Evolutionary conservation across 768 basidiomycete genomes (phyloP).

Genomic region (Pleurotus eryngii): DNA sequence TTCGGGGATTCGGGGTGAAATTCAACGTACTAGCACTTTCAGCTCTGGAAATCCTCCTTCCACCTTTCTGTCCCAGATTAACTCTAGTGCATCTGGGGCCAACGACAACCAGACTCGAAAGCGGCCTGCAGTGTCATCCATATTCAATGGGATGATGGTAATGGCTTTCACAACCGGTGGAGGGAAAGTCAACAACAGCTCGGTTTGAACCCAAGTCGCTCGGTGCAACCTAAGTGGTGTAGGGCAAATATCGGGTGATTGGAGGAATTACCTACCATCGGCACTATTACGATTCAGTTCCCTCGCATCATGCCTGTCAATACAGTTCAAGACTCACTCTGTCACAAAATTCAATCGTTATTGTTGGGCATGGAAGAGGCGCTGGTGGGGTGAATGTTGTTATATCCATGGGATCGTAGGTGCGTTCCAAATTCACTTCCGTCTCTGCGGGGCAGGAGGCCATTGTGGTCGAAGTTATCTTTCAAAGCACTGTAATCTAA

Average conservation of each 20-base stretch:
- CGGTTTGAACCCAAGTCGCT: slow-evolving; percentile 92
- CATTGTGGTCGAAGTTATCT: neutral
- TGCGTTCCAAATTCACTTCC: neutral
- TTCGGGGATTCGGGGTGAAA: neutral
- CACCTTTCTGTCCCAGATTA: slow-evolving; percentile 88
- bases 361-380: slow-evolving; percentile 35
- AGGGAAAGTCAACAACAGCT: slow-evolving; percentile 88
- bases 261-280: slow-evolving; percentile 57
- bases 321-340: slow-evolving; percentile 51
- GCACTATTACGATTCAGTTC: slow-evolving; percentile 43
- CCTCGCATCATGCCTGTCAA: neutral
- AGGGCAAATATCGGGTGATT: slow-evolving; percentile 1
- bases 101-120: slow-evolving; percentile 85
- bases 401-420: slow-evolving; percentile 32
- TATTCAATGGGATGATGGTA: slow-evolving; percentile 68
- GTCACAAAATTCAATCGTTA: slow-evolving; percentile 93
- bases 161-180: slow-evolving; percentile 68
- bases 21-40: slow-evolving; percentile 64
- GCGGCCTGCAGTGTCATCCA: slow-evolving; percentile 82
- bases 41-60: slow-evolving; percentile 93
- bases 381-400: slow-evolving; percentile 56
- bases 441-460: neutral
- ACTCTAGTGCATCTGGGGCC: slow-evolving; percentile 24
- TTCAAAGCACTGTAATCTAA: too few species aligned
- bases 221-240: slow-evolving; percentile 73